These are phyloP conservation scores for Trichoderma erinaceum DNA, from an alignment of 495 filamentous ascomycete species.

Conservation along the genomic window DNA sequence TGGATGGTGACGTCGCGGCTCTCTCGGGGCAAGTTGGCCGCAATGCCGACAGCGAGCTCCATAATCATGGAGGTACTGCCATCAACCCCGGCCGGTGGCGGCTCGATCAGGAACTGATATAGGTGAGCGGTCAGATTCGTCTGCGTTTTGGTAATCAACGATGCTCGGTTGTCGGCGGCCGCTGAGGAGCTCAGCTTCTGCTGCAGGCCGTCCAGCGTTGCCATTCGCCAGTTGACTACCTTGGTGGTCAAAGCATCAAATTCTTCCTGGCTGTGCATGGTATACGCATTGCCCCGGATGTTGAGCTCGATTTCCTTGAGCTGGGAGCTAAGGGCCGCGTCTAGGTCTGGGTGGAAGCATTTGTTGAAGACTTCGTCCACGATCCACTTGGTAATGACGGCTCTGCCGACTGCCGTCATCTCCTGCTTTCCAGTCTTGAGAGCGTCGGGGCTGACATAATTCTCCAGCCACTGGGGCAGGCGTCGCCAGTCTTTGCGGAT, in stretches of 20 bases:
- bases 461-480: constrained; percentile 71
- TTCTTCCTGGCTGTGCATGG: constrained; percentile 71
- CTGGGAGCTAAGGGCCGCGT: constrained; percentile 63
- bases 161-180: constrained; percentile 53
- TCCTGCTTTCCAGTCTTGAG: constrained; percentile 78
- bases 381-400: constrained; percentile 83
- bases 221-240: constrained; percentile 86
- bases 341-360: constrained; percentile 85
- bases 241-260: constrained; percentile 82
- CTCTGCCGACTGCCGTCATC: constrained; percentile 93
- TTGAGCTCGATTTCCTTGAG: constrained; percentile 87
- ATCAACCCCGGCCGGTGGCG: constrained; percentile 69
- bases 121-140: constrained; percentile 64
- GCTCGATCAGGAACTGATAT: constrained; percentile 65
- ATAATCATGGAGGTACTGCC: constrained; percentile 84
- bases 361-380: constrained; percentile 85
- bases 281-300: constrained; percentile 67
- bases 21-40: constrained; percentile 81
- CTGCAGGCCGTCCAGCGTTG: constrained; percentile 86
- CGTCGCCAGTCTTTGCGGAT: constrained; percentile 87
- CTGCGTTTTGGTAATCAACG: constrained; percentile 62
- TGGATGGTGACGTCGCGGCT: constrained; percentile 83
- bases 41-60: constrained; percentile 82
- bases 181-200: constrained; percentile 60
- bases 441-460: constrained; percentile 77